phyloP scores from a whole-genome alignment of 176 grass and related monocot genomes.

The Eremochloa ophiuroides region DNA sequence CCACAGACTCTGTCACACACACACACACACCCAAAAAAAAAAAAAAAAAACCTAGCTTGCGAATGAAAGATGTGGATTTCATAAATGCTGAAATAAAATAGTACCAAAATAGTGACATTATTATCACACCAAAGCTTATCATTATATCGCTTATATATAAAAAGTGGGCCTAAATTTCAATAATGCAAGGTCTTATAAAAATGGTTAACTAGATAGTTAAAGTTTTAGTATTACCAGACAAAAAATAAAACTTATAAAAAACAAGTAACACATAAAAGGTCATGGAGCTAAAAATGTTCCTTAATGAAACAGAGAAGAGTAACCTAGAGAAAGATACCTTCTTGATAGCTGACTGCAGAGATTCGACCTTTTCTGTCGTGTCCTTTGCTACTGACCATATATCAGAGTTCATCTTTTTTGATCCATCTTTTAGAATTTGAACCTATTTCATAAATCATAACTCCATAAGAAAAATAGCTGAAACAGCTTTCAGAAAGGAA shows the following conservation, averaged over 20 bases:
- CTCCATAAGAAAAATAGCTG: not conserved
- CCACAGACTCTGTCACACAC: not conserved
- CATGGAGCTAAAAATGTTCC: not conserved
- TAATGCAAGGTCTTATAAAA: not conserved
- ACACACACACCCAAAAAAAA: too few relatives aligned
- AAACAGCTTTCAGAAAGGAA: constrained; percentile 13
- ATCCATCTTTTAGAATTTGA: constrained; percentile 30
- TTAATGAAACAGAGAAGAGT: not conserved
- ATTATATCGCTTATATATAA: not conserved
- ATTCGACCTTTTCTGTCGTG: constrained; percentile 19
- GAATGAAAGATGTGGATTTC: not conserved
- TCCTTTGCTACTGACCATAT: constrained; percentile 35
- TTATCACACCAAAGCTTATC: not conserved
- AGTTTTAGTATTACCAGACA: not conserved
- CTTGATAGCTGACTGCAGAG: constrained; percentile 36
- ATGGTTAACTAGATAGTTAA: not conserved
- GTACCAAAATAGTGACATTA: not conserved
- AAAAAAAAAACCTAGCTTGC: not conserved
- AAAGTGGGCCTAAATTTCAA: not conserved
- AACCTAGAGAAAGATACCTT: constrained; percentile 34
- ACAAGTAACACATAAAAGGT: not conserved
- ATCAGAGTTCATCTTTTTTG: constrained; percentile 42
- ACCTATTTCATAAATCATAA: constrained; percentile 17
- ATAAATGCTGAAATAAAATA: not conserved
- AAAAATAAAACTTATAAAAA: not conserved